Conservation (phyloP, 2,329 filamentous ascomycete species). For the Colletotrichum orchidophilum region DNA sequence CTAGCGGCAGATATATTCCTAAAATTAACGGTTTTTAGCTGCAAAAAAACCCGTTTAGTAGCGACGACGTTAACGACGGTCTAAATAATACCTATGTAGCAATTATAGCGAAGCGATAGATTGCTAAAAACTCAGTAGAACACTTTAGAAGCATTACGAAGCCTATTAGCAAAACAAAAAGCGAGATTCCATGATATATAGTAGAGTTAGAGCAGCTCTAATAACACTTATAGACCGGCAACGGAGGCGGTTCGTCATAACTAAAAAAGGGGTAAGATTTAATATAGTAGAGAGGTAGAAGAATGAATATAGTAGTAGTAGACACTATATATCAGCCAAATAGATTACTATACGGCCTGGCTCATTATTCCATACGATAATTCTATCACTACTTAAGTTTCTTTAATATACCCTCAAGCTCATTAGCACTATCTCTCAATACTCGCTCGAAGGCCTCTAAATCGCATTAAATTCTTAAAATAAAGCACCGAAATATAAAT, state of each 20-base stretch:
- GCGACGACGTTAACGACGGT: conserved; percentile 2
- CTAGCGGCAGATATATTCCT: conserved; percentile 37
- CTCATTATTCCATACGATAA: background rate
- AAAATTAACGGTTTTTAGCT: conserved; percentile 37
- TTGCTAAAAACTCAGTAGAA: conserved; percentile 31
- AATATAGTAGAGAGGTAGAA: background rate
- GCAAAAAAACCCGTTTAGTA: conserved; percentile 4
- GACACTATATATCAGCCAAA: background rate
- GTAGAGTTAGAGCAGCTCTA: background rate
- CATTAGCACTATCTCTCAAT: conserved; percentile 34
- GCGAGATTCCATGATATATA: background rate
- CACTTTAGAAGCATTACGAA: conserved; percentile 31
- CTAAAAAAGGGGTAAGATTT: background rate
- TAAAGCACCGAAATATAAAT: background rate
- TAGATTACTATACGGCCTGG: background rate
- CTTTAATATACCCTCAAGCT: conserved; percentile 33
- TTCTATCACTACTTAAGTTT: conserved; percentile 21
- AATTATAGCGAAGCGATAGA: conserved; percentile 34
- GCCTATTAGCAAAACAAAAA: background rate
- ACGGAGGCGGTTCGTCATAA: conserved; percentile 1
- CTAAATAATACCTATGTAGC: conserved; percentile 33
- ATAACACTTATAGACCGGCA: background rate
- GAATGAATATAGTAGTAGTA: background rate
- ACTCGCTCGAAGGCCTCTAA: conserved; percentile 34
- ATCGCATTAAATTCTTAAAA: background rate